Percentiles rank a stretch among this genome's conserved stretches.
phyloP scores from a whole-genome alignment of 495 filamentous ascomycete species.

The Neurospora sublineolata region DNA sequence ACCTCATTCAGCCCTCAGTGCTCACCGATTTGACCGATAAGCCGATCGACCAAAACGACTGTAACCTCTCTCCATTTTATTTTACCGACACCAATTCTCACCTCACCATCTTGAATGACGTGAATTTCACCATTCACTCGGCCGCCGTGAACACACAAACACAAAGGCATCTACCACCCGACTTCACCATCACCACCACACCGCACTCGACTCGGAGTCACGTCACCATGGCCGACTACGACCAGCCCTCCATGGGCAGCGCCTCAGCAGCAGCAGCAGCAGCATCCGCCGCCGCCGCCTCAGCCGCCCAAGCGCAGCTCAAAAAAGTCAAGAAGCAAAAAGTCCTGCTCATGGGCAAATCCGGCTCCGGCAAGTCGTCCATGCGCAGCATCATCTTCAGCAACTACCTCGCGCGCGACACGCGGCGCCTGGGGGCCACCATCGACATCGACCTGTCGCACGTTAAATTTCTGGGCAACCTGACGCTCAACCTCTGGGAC shows the following conservation, averaged over 20 bases:
- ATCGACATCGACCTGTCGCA: conserved; percentile 97
- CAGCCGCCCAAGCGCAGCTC: conserved; percentile 22
- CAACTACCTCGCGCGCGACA: conserved; percentile 96
- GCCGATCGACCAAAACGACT: background rate
- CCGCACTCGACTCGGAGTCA: background rate
- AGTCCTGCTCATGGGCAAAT: conserved; percentile 70
- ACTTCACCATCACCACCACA: background rate
- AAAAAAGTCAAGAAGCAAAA: conserved; percentile 53
- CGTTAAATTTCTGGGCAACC: conserved; percentile 94
- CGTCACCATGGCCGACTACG: background rate
- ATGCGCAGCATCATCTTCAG: conserved; percentile 98
- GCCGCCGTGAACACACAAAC: background rate
- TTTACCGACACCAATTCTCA: background rate
- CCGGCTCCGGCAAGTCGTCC: conserved; percentile 96
- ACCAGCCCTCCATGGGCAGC: conserved; percentile 1
- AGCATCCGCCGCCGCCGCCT: background rate
- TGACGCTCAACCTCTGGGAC: conserved; percentile 96
- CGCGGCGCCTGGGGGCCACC: conserved; percentile 85
- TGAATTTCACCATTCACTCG: background rate
- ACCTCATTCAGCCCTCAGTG: background rate
- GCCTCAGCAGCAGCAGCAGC: background rate
- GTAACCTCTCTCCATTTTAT: background rate
- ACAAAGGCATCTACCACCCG: background rate
- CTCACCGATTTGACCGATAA: background rate
- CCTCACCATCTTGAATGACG: background rate